Conservation (phyloP, 305 asterid genomes). For the Plantago lanceolata region DNA sequence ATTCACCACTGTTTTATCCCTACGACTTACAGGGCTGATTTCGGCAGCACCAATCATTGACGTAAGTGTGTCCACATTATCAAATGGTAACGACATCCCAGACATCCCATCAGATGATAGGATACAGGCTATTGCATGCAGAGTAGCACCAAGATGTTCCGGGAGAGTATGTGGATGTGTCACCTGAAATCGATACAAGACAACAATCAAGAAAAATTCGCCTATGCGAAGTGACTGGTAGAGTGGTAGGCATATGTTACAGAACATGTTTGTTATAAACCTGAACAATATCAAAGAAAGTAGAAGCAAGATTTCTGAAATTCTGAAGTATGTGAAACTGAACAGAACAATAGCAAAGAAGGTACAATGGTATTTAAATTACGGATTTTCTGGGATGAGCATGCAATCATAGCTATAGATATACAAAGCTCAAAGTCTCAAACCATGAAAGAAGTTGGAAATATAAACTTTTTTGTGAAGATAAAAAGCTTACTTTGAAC, state of each 20-base stretch:
- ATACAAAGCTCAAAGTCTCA: not conserved
- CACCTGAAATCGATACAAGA: constrained; percentile 35
- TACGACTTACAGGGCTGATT: constrained; percentile 28
- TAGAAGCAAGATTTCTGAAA: no score
- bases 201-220: constrained; percentile 8
- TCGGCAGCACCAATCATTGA: constrained; percentile 44
- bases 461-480: not conserved
- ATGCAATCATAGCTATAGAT: not conserved
- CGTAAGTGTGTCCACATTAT: constrained; percentile 41
- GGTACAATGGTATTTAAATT: no score
- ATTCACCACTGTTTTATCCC: constrained; percentile 18
- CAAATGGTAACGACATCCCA: constrained; percentile 41
- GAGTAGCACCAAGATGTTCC: constrained; percentile 54
- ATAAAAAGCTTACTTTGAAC: constrained; percentile 47
- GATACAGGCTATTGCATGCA: constrained; percentile 49
- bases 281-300: no score
- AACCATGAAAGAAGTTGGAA: not conserved
- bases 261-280: no score
- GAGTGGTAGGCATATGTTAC: not conserved
- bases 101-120: constrained; percentile 69
- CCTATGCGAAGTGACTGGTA: not conserved
- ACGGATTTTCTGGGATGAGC: no score
- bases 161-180: constrained; percentile 64
- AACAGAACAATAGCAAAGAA: no score
- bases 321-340: no score